phyloP scores from a whole-genome alignment of 768 basidiomycete genomes.

The Termitomyces sp. region DNA sequence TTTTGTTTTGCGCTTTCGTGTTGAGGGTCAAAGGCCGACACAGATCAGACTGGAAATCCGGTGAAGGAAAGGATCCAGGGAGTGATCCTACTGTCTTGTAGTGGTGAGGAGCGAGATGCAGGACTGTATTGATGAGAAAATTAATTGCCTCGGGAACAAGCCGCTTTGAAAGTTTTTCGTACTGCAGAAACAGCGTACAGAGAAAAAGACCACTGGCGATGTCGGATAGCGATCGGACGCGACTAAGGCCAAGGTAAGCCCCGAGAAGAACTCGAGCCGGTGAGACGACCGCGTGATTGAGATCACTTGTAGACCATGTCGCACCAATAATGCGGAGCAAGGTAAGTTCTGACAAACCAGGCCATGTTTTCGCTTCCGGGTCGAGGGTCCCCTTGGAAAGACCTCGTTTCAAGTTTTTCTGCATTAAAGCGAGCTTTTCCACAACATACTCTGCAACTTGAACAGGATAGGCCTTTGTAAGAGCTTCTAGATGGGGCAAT shows the following conservation, averaged over 20 bases:
- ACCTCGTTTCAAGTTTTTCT: slow-evolving; percentile 87
- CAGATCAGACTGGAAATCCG: slow-evolving; percentile 54
- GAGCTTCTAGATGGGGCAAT: slow-evolving; percentile 70
- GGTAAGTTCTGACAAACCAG: slow-evolving; percentile 74
- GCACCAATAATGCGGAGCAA: slow-evolving; percentile 76
- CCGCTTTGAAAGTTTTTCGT: slow-evolving; percentile 78
- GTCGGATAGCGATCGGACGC: slow-evolving; percentile 71
- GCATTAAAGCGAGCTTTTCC: slow-evolving; percentile 81
- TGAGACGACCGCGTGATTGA: slow-evolving; percentile 84
- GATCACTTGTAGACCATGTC: slow-evolving; percentile 92
- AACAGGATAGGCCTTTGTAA: slow-evolving; percentile 78
- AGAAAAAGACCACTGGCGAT: slow-evolving; percentile 85
- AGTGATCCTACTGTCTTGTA: slow-evolving; percentile 40
- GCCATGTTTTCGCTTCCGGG: slow-evolving; percentile 76
- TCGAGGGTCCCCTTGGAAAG: slow-evolving; percentile 62
- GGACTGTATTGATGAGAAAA: slow-evolving; percentile 65
- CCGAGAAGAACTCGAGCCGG: slow-evolving; percentile 86
- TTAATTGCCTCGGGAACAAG: slow-evolving; percentile 86
- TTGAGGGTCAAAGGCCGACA: slow-evolving; percentile 36
- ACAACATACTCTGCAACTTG: slow-evolving; percentile 75
- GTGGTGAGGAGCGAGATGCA: slow-evolving; percentile 66
- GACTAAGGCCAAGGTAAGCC: slow-evolving; percentile 81
- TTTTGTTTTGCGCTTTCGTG: slow-evolving; percentile 31
- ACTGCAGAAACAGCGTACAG: slow-evolving; percentile 79
- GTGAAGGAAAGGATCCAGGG: slow-evolving; percentile 68